phyloP scores from a whole-genome alignment of 129 eudicot species.

The Lactuca sativa region DNA sequence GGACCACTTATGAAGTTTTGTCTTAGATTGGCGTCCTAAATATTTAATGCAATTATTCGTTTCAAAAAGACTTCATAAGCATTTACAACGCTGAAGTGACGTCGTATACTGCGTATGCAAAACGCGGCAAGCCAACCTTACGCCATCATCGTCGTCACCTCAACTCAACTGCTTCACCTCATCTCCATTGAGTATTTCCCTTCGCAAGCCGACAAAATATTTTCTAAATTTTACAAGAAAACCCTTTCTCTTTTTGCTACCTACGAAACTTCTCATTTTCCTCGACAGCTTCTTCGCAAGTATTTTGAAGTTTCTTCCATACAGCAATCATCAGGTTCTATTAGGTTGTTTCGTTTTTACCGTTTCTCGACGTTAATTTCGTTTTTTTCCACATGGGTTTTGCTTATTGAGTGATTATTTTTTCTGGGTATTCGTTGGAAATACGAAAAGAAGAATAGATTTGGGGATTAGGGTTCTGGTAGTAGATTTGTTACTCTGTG shows the following conservation, averaged over 20 bases:
- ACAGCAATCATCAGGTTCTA: background rate
- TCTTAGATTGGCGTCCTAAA: constrained; percentile 6
- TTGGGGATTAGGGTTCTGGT: constrained; percentile 24
- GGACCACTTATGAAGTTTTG: background rate
- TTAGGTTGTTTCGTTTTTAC: constrained; percentile 1
- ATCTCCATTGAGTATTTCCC: background rate
- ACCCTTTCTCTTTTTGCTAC: constrained; percentile 20
- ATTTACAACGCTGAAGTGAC: background rate
- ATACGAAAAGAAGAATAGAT: background rate
- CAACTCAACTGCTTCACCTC: constrained; percentile 33
- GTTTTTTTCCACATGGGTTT: constrained; percentile 23
- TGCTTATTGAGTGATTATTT: constrained; percentile 26
- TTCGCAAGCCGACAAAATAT: constrained; percentile 20
- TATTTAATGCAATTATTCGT: constrained; percentile 7
- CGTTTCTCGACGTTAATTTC: constrained; percentile 8
- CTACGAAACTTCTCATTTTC: constrained; percentile 21
- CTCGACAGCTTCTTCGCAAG: background rate
- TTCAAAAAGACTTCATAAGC: background rate
- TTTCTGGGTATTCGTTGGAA: background rate
- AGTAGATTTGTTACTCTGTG: constrained; percentile 1
- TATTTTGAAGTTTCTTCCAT: constrained; percentile 1
- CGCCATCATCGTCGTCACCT: constrained; percentile 35
- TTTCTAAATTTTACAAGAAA: background rate
- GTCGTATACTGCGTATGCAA: constrained; percentile 30
- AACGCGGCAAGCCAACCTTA: constrained; percentile 37